Conservation (phyloP, 371 early-diverging fungal species). For the Syncephalastrum sp. region DNA sequence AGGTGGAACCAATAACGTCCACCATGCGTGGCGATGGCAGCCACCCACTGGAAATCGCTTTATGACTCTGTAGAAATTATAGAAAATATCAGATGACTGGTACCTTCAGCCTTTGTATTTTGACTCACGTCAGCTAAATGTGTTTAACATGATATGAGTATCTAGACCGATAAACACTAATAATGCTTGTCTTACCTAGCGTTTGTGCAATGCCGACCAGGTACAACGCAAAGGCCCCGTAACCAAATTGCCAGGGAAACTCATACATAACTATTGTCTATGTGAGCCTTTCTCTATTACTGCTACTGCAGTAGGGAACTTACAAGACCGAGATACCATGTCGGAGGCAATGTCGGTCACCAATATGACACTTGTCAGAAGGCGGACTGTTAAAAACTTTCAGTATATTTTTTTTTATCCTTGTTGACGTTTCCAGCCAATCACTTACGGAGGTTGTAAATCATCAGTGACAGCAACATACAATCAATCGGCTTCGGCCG, state of each 20-base stretch:
- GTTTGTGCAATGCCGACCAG: conserved; percentile 35
- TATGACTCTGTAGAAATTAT: conserved; percentile 23
- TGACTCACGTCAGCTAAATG: neutral
- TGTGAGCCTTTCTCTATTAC: neutral
- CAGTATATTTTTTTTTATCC: too few relatives aligned
- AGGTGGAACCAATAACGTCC: conserved; percentile 25
- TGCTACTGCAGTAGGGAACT: neutral
- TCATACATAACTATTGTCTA: conserved; percentile 20
- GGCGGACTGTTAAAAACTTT: conserved; percentile 19
- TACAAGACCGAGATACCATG: conserved; percentile 24
- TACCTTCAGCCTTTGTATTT: neutral
- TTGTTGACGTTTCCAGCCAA: too few relatives aligned
- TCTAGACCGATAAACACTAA: neutral
- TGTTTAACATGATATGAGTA: neutral
- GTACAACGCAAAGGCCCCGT: conserved; percentile 26
- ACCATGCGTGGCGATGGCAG: conserved; percentile 27
- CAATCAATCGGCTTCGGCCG: conserved; percentile 27
- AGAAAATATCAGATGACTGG: conserved; percentile 3
- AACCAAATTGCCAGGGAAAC: conserved; percentile 32
- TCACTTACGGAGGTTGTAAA: conserved; percentile 21
- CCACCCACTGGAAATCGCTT: conserved; percentile 31
- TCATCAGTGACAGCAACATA: conserved; percentile 16
- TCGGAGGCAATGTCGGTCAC: conserved; percentile 21
- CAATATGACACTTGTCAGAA: conserved; percentile 22
- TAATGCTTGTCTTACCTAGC: conserved; percentile 21